Base-by-base conservation (phyloP, 2,329 filamentous ascomycete genomes). In the Keithomyces neogunnii region DNA sequence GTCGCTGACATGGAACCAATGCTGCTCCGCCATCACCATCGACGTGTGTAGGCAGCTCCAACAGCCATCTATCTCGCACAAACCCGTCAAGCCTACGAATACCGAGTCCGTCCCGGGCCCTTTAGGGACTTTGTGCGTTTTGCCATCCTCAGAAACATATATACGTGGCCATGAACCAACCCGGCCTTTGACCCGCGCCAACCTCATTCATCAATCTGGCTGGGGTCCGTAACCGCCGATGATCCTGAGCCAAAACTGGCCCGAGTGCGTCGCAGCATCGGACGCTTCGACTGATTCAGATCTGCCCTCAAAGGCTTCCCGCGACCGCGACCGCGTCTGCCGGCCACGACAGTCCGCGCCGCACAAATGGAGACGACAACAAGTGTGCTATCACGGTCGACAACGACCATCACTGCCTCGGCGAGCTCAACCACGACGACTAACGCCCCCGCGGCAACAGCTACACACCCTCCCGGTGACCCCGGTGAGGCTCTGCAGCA, bases 401-500 rank as follows among this genome's bases (percentile, higher is more conserved):
- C 26, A 36, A 36, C 49, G 38, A 32, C 28, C 29, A 10, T 29
- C 30, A 9, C 26, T 19, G 51, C n/a, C 38, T 33, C 44, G 28
- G 6, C n/a, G 47, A 48, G 26, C 40, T 13, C n/a, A 38, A 53
- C n/a, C 33, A 13, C 29, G 45, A 45, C 48, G 13, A 30, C 33
- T n/a, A 44, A 31, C 33, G 31, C 44, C 33, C 26, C 48, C 43
- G 40, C 43, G 30, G 36, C 54, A 44, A 47, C 55, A 48, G 47
- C 40, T 51, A 58, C 52, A 26, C 55, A 51, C 11, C 48, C 55
- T 28, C 55, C 60, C 35, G 62, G 61, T 50, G 64, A 71, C 36
- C 65, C 69, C 33, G 73, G 72, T 45, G 73, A 77, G 49, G 73
- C 76, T 7, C 67, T 84, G 29, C 76, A 80, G 57, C 74, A 84